Evolutionary conservation across 805 yeast species (phyloP).

Genomic region (Candida caryicola): DNA sequence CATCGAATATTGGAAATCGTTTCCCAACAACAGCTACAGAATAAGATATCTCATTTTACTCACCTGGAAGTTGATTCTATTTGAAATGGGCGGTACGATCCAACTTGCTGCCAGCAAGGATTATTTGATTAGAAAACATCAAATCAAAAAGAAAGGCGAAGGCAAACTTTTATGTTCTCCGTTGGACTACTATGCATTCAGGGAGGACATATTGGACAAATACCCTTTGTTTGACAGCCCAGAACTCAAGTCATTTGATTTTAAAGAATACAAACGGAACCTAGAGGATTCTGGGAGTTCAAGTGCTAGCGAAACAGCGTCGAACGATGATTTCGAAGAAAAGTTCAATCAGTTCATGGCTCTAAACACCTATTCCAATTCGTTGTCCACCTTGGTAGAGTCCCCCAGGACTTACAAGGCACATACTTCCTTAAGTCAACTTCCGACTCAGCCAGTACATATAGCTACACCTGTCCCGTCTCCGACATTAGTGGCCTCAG

Average conservation of each 20-base stretch:
- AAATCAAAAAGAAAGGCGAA: constrained; percentile 24
- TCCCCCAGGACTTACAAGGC: constrained; percentile 52
- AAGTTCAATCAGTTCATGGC: constrained; percentile 35
- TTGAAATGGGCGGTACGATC: constrained; percentile 60
- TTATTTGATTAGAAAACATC: constrained; percentile 43
- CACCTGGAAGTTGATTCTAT: constrained; percentile 50
- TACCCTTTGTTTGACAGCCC: constrained; percentile 70
- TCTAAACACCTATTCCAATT: constrained; percentile 44
- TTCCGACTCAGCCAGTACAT: constrained; percentile 58
- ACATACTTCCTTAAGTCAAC: constrained; percentile 40
- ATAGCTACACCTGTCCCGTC: constrained; percentile 89
- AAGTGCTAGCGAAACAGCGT: background rate
- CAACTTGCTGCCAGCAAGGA: constrained; percentile 43
- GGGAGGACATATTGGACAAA: constrained; percentile 69
- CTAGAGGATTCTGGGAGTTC: constrained; percentile 25
- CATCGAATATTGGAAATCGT: constrained; percentile 70
- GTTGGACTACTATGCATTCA: constrained; percentile 76
- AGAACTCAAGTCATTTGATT: constrained; percentile 14
- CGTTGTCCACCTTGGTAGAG: constrained; percentile 58
- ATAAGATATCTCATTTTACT: constrained; percentile 56
- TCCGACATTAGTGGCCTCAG: constrained; percentile 54
- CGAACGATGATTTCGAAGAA: constrained; percentile 15
- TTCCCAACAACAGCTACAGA: constrained; percentile 36
- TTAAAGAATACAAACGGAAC: constrained; percentile 17
- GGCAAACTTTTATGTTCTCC: constrained; percentile 60